Evolutionary conservation across 345 rosid species (phyloP).

Genomic region (Eucalyptus brandiana): DNA sequence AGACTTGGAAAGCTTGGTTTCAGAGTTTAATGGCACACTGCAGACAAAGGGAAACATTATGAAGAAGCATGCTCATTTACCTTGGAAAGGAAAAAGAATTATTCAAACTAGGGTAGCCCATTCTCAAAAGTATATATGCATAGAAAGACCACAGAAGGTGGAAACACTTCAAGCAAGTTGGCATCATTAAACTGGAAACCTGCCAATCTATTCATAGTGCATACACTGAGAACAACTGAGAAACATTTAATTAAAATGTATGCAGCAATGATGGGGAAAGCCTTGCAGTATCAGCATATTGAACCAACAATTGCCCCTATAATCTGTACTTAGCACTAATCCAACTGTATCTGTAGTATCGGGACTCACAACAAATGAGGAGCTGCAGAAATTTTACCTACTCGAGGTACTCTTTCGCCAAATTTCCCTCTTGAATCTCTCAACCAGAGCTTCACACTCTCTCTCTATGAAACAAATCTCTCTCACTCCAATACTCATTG

Average conservation of each 20-base stretch:
- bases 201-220: neutral
- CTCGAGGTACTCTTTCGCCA: conserved; percentile 14
- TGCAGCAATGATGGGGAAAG: neutral
- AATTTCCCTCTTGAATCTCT: conserved; percentile 36
- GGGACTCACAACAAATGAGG: neutral
- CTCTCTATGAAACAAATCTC: conserved; percentile 78
- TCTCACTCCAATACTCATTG: conserved; percentile 63
- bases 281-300: neutral
- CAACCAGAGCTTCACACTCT: conserved; percentile 70
- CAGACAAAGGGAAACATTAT: conserved; percentile 3
- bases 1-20: conserved; percentile 47
- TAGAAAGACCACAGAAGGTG: neutral
- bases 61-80: neutral
- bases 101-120: neutral
- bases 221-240: neutral
- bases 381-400: conserved; percentile 20
- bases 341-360: neutral
- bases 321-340: neutral
- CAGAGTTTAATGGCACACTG: conserved; percentile 28
- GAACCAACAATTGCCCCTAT: neutral
- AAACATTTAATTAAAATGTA: neutral
- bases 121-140: neutral
- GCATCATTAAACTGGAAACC: neutral
- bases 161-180: neutral
- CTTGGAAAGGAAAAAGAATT: neutral